These are phyloP conservation scores for Amyloporia xantha DNA, from an alignment of 768 basidiomycete species.

Conservation along the genomic window DNA sequence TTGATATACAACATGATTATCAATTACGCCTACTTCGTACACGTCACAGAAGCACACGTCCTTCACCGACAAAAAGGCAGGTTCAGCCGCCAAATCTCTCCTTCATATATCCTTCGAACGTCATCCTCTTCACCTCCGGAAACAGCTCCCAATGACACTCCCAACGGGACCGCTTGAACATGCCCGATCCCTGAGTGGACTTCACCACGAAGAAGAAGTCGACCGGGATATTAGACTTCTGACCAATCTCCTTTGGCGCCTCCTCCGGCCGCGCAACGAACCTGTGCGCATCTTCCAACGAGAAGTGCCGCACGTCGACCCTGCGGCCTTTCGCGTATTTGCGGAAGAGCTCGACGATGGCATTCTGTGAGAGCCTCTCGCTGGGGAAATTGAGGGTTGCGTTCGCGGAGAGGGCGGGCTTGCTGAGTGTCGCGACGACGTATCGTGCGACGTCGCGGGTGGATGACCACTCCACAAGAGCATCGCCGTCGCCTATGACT, in stretches of 20 bases:
- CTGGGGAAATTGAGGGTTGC: slow-evolving; percentile 2
- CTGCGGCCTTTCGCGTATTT: slow-evolving; percentile 3
- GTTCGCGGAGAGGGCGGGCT: slow-evolving; percentile 4
- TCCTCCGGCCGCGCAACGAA: background rate
- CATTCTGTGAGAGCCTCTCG: slow-evolving; percentile 3
- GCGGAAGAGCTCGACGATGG: slow-evolving; percentile 1
- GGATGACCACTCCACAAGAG: slow-evolving; percentile 1
- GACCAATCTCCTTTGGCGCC: slow-evolving; percentile 1
- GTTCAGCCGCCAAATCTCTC: background rate
- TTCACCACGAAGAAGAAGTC: slow-evolving; percentile 5
- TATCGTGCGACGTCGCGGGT: background rate
- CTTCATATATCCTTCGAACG: slow-evolving; percentile 1
- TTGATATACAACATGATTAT: no score
- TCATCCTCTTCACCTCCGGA: slow-evolving; percentile 4
- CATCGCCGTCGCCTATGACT: background rate
- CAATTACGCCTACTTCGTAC: no score
- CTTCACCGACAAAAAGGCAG: no score
- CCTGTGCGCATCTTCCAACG: slow-evolving; percentile 1
- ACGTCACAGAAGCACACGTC: no score
- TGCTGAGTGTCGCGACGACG: slow-evolving; percentile 2
- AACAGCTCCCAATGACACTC: slow-evolving; percentile 4
- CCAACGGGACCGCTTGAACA: background rate
- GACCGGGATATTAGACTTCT: slow-evolving; percentile 1
- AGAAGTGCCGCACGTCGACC: background rate
- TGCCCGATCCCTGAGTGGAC: background rate